Conservation (phyloP, 768 basidiomycete genomes). For the Solioccasus polychromus region DNA sequence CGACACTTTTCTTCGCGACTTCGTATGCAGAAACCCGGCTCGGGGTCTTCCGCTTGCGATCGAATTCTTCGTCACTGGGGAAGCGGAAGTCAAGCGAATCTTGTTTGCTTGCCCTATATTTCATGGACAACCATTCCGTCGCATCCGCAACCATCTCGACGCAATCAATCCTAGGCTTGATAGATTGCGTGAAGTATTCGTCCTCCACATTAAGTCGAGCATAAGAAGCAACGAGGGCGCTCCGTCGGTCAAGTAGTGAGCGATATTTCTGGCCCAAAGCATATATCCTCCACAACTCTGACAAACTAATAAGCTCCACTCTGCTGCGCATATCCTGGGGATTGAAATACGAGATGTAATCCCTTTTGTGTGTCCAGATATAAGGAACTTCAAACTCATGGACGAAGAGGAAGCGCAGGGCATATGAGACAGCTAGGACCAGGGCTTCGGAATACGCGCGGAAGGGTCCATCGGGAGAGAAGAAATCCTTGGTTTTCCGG, state of each 20-base stretch:
- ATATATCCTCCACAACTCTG: slow-evolving; percentile 91
- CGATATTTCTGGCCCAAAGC: slow-evolving; percentile 87
- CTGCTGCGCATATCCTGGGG: slow-evolving; percentile 57
- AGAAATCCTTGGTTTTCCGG: slow-evolving; percentile 69
- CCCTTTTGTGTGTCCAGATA: slow-evolving; percentile 90
- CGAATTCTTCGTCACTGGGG: slow-evolving; percentile 60
- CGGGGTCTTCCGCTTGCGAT: slow-evolving; percentile 75
- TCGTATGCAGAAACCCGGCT: slow-evolving; percentile 85
- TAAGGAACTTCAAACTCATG: slow-evolving; percentile 93
- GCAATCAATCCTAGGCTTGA: slow-evolving; percentile 65
- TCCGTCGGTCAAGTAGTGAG: slow-evolving; percentile 74
- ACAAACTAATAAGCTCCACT: slow-evolving; percentile 66
- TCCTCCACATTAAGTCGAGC: slow-evolving; percentile 65
- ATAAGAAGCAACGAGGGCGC: slow-evolving; percentile 62
- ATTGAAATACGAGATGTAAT: slow-evolving; percentile 85
- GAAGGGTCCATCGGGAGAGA: slow-evolving; percentile 59
- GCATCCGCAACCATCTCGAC: slow-evolving; percentile 90
- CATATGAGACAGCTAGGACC: slow-evolving; percentile 74
- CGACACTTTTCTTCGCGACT: slow-evolving; percentile 73
- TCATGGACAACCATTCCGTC: slow-evolving; percentile 86
- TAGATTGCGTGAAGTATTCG: slow-evolving; percentile 71
- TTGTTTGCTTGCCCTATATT: slow-evolving; percentile 74
- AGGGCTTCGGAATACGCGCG: slow-evolving; percentile 62
- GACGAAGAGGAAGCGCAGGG: slow-evolving; percentile 79
- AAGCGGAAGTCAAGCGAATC: slow-evolving; percentile 61